A percentile compares a stretch with the other conserved stretches of the same genome.
Conservation (phyloP, 1,139 yeast species). For the Magnusiomyces ingens region DNA sequence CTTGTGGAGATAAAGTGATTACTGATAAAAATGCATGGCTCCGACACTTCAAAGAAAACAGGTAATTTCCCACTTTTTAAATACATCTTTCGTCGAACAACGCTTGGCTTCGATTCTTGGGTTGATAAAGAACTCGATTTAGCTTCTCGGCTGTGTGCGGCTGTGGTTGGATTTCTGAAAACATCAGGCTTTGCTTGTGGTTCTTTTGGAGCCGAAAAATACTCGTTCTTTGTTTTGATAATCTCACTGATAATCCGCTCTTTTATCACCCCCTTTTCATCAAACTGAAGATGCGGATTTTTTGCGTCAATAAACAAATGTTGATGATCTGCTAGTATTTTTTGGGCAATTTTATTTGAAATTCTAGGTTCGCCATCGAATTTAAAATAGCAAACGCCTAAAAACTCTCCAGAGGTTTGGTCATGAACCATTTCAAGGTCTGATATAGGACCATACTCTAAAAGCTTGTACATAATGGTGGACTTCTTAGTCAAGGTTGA, state of each 20-base stretch:
- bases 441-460: conserved; percentile 52
- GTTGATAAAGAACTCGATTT: neutral
- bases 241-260: conserved; percentile 3
- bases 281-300: conserved; percentile 30
- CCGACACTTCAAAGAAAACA: neutral
- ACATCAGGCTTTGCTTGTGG: no score
- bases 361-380: conserved; percentile 46
- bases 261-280: conserved; percentile 27
- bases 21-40: conserved; percentile 1
- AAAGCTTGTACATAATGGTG: conserved; percentile 48
- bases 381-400: conserved; percentile 63
- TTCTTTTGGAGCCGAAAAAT: neutral
- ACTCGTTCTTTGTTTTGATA: conserved; percentile 25
- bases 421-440: conserved; percentile 59
- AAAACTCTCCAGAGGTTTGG: conserved; percentile 70
- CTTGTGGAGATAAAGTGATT: neutral
- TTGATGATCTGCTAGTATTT: conserved; percentile 33
- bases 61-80: no score
- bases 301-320: conserved; percentile 33
- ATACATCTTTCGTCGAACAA: no score
- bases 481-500: conserved; percentile 43
- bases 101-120: no score
- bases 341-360: conserved; percentile 46
- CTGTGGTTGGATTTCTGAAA: neutral
- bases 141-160: neutral